These are phyloP conservation scores for Mycena epipterygia DNA, from an alignment of 768 basidiomycete species.

Conservation along the genomic window DNA sequence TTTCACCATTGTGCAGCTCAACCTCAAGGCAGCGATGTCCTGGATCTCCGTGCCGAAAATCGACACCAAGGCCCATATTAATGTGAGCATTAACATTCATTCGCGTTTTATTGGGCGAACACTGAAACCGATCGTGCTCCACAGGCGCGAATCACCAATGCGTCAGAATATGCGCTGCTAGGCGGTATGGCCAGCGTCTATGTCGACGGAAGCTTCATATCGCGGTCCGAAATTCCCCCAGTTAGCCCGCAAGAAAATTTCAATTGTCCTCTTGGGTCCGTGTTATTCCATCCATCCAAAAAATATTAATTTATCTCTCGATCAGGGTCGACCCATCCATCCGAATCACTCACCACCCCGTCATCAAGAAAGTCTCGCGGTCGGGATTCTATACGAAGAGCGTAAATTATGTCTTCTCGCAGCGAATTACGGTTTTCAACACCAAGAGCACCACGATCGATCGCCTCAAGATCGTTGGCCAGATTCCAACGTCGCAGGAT, in stretches of 20 bases:
- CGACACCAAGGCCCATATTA: conserved; percentile 50
- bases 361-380: conserved; percentile 47
- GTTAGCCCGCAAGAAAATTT: conserved; percentile 57
- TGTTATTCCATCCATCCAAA: not conserved
- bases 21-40: conserved; percentile 48
- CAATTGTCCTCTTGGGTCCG: conserved; percentile 55
- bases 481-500: conserved; percentile 52
- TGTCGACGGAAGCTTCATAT: conserved; percentile 58
- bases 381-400: conserved; percentile 53
- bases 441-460: conserved; percentile 45
- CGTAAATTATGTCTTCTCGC: conserved; percentile 44
- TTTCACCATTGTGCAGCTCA: conserved; percentile 50
- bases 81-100: conserved; percentile 33
- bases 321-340: conserved; percentile 55
- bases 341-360: conserved; percentile 54
- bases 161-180: conserved; percentile 54
- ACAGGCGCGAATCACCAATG: conserved; percentile 55
- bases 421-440: conserved; percentile 55
- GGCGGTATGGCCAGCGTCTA: conserved; percentile 53
- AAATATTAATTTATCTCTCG: not conserved
- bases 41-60: conserved; percentile 54
- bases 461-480: conserved; percentile 51
- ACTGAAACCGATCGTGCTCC: not conserved
- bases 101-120: not conserved
- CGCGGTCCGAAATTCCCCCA: conserved; percentile 47